phyloP scores from a whole-genome alignment of 2,329 filamentous ascomycete genomes.

The Samsoniella hepiali region DNA sequence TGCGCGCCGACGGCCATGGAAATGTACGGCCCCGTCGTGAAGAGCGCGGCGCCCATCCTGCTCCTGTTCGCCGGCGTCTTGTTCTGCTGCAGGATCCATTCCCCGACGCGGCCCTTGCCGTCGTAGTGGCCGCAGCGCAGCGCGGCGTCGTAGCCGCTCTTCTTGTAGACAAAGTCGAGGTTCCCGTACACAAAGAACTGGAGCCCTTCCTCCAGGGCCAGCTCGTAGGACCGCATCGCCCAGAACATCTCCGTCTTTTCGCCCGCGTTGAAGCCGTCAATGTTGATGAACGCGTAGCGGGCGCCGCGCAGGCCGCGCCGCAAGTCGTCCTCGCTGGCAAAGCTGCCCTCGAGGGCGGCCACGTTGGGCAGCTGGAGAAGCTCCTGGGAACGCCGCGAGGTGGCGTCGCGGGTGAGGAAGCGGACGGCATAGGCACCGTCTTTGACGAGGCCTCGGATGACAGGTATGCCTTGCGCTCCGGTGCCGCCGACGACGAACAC shows the following conservation, averaged over 20 bases:
- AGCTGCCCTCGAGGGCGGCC: constrained; percentile 45
- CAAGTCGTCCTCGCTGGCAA: constrained; percentile 43
- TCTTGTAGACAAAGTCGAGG: constrained; percentile 48
- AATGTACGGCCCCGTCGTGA: constrained; percentile 46
- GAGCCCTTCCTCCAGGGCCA: constrained; percentile 41
- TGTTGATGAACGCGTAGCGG: constrained; percentile 51
- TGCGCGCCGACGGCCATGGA: constrained; percentile 38
- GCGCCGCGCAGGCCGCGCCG: constrained; percentile 43
- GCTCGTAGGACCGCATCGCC: constrained; percentile 41
- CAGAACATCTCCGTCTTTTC: constrained; percentile 52
- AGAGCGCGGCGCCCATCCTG: constrained; percentile 35
- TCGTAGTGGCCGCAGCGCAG: constrained; percentile 49
- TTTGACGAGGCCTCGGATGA: constrained; percentile 40
- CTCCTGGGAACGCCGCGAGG: constrained; percentile 38
- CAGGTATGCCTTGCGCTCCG: constrained; percentile 49
- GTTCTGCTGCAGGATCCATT: constrained; percentile 45
- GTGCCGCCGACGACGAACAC: constrained; percentile 47
- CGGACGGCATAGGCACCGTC: constrained; percentile 43
- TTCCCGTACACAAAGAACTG: constrained; percentile 46
- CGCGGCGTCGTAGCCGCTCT: constrained; percentile 43
- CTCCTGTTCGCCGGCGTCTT: constrained; percentile 17
- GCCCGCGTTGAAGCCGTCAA: constrained; percentile 51
- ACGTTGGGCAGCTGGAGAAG: constrained; percentile 44
- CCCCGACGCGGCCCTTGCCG: constrained; percentile 42
- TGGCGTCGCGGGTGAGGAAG: constrained; percentile 46